Evolutionary conservation across 805 yeast species (phyloP).

Genomic region (Scheffersomyces ergatensis): DNA sequence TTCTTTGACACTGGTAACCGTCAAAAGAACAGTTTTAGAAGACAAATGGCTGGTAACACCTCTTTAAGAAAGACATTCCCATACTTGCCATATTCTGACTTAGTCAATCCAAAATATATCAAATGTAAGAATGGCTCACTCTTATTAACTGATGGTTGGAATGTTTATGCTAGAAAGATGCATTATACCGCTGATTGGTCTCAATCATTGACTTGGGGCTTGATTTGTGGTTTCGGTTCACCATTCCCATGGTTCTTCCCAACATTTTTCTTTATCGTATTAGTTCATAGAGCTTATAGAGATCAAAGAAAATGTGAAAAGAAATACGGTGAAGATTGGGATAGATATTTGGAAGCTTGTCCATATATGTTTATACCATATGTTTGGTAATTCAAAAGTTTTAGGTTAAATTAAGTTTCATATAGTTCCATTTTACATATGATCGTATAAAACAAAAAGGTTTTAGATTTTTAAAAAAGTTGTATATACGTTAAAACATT

Average conservation of each 20-base stretch:
- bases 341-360: conserved; percentile 76
- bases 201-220: conserved; percentile 89
- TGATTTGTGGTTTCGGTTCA: conserved; percentile 82
- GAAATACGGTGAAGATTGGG: conserved; percentile 96
- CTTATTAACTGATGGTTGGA: conserved; percentile 93
- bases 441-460: no score
- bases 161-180: conserved; percentile 85
- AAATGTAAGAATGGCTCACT: conserved; percentile 81
- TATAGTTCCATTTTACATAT: not conserved
- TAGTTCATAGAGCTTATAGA: conserved; percentile 85
- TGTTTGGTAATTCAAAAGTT: conserved; percentile 27
- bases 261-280: conserved; percentile 78
- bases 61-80: conserved; percentile 86
- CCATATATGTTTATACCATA: conserved; percentile 92
- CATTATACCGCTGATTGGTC: conserved; percentile 94
- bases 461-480: not conserved
- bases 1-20: conserved; percentile 94
- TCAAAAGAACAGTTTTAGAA: conserved; percentile 91
- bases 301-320: conserved; percentile 79
- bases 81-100: conserved; percentile 78
- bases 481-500: not conserved
- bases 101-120: conserved; percentile 82
- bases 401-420: not conserved
- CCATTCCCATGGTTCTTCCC: conserved; percentile 98
- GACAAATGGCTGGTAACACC: conserved; percentile 76